Evolutionary conservation across 176 grass and related monocot genomes (phyloP).

Genomic region (Cocos nucifera): DNA sequence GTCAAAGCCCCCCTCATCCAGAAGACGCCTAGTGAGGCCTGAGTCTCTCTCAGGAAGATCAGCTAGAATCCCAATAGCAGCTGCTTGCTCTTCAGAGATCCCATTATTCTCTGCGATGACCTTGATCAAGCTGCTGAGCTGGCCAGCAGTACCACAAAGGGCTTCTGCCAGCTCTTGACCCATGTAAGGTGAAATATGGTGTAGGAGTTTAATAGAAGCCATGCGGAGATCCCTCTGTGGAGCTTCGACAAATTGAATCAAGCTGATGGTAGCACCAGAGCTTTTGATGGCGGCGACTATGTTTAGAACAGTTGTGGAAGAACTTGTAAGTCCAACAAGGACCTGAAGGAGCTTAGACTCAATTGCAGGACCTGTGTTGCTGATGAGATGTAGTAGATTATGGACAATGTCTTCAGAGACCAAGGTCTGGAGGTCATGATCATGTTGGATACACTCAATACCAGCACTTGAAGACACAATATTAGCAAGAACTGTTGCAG

Average conservation of each 20-base stretch:
- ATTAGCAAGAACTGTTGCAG: slow-evolving; percentile 85
- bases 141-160: slow-evolving; percentile 67
- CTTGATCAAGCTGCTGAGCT: slow-evolving; percentile 67
- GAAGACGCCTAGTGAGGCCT: slow-evolving; percentile 59
- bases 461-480: slow-evolving; percentile 69
- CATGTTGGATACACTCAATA: slow-evolving; percentile 70
- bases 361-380: slow-evolving; percentile 93
- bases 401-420: slow-evolving; percentile 96
- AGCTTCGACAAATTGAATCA: slow-evolving; percentile 97
- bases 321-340: slow-evolving; percentile 79
- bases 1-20: slow-evolving; percentile 65
- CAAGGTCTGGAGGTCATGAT: slow-evolving; percentile 54
- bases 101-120: slow-evolving; percentile 82
- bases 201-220: slow-evolving; percentile 81
- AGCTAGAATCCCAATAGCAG: slow-evolving; percentile 68
- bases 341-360: slow-evolving; percentile 98
- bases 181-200: slow-evolving; percentile 75
- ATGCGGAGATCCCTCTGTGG: slow-evolving; percentile 87
- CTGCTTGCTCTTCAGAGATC: slow-evolving; percentile 88
- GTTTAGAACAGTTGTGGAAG: slow-evolving; percentile 52
- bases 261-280: slow-evolving; percentile 83
- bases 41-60: slow-evolving; percentile 72
- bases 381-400: slow-evolving; percentile 97
- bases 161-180: slow-evolving; percentile 78
- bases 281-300: slow-evolving; percentile 92